Evolutionary conservation across 1,139 yeast genomes (phyloP).

Genomic region (Pichia sp.): DNA sequence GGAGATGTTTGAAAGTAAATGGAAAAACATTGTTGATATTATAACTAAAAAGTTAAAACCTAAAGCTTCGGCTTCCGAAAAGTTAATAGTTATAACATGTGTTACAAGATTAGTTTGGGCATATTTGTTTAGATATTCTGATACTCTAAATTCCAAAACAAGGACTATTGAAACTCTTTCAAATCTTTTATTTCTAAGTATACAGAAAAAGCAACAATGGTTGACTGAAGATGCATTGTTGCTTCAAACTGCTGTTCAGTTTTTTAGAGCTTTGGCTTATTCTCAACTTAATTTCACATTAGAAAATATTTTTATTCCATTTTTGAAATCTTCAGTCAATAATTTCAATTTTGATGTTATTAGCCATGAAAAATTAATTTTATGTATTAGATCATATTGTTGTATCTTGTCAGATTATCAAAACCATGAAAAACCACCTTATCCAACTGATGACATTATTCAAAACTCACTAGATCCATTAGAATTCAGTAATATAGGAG

Average conservation of each 20-base stretch:
- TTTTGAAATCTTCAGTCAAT: slow-evolving; percentile 50
- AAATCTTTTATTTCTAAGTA: slow-evolving; percentile 44
- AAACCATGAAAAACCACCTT: slow-evolving; percentile 55
- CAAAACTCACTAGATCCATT: slow-evolving; percentile 30
- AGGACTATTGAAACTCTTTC: slow-evolving; percentile 46
- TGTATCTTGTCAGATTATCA: slow-evolving; percentile 60
- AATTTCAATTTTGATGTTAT: slow-evolving; percentile 54
- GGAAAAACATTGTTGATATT: slow-evolving; percentile 64
- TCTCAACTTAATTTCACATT: slow-evolving; percentile 73
- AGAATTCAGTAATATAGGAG: slow-evolving; percentile 25
- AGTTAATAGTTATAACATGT: slow-evolving; percentile 57
- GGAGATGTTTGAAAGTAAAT: slow-evolving; percentile 65
- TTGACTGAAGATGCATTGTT: slow-evolving; percentile 54
- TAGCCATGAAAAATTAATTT: slow-evolving; percentile 61
- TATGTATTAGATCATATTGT: slow-evolving; percentile 68
- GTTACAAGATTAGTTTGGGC: slow-evolving; percentile 82
- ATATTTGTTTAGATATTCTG: slow-evolving; percentile 77
- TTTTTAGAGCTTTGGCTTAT: slow-evolving; percentile 70
- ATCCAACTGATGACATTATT: slow-evolving; percentile 63
- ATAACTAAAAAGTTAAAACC: slow-evolving; percentile 37
- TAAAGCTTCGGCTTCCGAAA: slow-evolving; percentile 47
- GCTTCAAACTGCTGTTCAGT: slow-evolving; percentile 60
- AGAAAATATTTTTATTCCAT: slow-evolving; percentile 66
- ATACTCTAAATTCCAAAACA: slow-evolving; percentile 80
- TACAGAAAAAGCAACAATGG: slow-evolving; percentile 66